Percentiles rank a stretch among this genome's conserved stretches.
phyloP scores from a whole-genome alignment of 2,329 filamentous ascomycete species.

The Acrocalymma vagum region DNA sequence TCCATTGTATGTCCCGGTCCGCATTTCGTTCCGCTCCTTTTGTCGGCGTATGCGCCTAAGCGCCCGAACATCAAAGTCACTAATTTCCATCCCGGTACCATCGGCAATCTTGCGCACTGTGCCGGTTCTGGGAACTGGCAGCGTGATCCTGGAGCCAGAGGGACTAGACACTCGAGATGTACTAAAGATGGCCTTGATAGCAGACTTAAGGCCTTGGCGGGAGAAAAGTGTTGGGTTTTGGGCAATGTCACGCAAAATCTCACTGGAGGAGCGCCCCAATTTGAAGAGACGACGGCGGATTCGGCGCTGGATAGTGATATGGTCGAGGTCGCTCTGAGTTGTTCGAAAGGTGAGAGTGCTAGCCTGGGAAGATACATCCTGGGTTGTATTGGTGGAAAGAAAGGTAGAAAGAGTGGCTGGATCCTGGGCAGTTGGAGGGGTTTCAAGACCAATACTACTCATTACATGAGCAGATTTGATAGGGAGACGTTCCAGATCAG shows the following conservation, averaged over 20 bases:
- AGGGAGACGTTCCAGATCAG: conserved; percentile 43
- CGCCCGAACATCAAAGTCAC: conserved; percentile 36
- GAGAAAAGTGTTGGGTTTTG: conserved; percentile 22
- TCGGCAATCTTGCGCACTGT: conserved; percentile 25
- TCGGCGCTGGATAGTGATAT: conserved; percentile 28
- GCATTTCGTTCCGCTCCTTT: conserved; percentile 33
- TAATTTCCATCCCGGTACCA: conserved; percentile 10
- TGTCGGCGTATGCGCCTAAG: conserved; percentile 34
- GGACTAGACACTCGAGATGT: conserved; percentile 37
- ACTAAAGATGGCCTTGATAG: conserved; percentile 40
- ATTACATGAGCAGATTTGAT: conserved; percentile 46
- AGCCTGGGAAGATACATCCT: conserved; percentile 23
- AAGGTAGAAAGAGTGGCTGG: conserved; percentile 12
- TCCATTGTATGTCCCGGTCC: conserved; percentile 21
- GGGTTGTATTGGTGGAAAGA: conserved; percentile 15
- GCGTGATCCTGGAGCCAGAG: conserved; percentile 42
- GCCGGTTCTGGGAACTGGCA: conserved; percentile 36
- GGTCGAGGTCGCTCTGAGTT: conserved; percentile 38
- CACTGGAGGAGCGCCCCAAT: conserved; percentile 29
- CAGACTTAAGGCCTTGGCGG: conserved; percentile 34
- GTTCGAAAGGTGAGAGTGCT: conserved; percentile 41
- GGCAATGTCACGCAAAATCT: conserved; percentile 28
- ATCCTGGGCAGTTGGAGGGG: conserved; percentile 2
- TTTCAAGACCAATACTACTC: conserved; percentile 37
- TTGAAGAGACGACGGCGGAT: conserved; percentile 39